A percentile compares a stretch with the other conserved stretches of the same genome.
phyloP scores from a whole-genome alignment of 352 stramenopile species.

The Phytophthora melonis region DNA sequence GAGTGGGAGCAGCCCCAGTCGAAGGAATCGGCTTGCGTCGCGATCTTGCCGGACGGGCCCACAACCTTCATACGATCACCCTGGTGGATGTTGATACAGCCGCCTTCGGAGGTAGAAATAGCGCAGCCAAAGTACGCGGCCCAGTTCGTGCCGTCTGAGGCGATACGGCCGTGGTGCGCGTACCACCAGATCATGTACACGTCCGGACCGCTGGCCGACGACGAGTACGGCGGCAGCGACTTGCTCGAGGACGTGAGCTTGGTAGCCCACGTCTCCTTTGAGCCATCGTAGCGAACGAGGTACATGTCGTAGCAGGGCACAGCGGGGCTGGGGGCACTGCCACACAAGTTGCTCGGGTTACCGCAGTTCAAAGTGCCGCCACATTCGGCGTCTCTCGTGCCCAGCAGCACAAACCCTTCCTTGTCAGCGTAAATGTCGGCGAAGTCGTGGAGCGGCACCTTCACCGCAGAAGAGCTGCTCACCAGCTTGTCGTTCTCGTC shows the following conservation, averaged over 20 bases:
- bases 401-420: constrained; percentile 57
- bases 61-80: constrained; percentile 69
- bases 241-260: constrained; percentile 58
- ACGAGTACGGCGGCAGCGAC: constrained; percentile 57
- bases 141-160: constrained; percentile 64
- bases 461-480: constrained; percentile 33
- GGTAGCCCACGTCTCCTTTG: constrained; percentile 55
- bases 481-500: constrained; percentile 45
- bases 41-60: constrained; percentile 34
- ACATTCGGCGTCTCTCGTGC: constrained; percentile 51
- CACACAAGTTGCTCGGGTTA: constrained; percentile 59
- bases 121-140: constrained; percentile 62
- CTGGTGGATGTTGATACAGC: constrained; percentile 72
- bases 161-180: constrained; percentile 61
- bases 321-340: constrained; percentile 39
- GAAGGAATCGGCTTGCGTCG: constrained; percentile 50
- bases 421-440: constrained; percentile 59
- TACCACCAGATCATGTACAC: constrained; percentile 75
- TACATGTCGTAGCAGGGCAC: constrained; percentile 69
- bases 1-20: constrained; percentile 67
- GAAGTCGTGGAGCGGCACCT: constrained; percentile 52
- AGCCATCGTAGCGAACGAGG: constrained; percentile 54
- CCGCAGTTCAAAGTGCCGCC: constrained; percentile 61
- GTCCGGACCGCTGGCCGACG: constrained; percentile 41
- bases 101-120: constrained; percentile 52